Evolutionary conservation across 805 yeast species (phyloP).

Genomic region (Ascoidea asiatica): DNA sequence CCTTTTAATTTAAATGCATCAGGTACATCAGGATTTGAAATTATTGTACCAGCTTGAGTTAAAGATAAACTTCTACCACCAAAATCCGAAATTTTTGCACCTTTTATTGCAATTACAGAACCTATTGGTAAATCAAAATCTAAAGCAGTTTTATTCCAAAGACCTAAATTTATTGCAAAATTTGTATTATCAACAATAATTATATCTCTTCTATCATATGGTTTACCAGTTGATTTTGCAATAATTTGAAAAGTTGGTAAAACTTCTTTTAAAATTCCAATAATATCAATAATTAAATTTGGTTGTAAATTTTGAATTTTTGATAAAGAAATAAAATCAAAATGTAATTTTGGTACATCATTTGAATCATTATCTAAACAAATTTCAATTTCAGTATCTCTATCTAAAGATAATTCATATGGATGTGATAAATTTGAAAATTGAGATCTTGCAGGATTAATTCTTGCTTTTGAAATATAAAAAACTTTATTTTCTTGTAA

Average conservation of each 20-base stretch:
- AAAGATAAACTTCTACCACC: slow-evolving; percentile 75
- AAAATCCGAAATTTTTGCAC: slow-evolving; percentile 79
- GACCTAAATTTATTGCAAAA: slow-evolving; percentile 60
- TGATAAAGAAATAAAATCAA: slow-evolving; percentile 59
- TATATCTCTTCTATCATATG: slow-evolving; percentile 85
- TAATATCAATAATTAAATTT: slow-evolving; percentile 67
- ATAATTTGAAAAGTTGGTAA: slow-evolving; percentile 66
- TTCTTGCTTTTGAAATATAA: slow-evolving; percentile 67
- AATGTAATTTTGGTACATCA: slow-evolving; percentile 68
- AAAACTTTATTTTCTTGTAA: slow-evolving; percentile 85
- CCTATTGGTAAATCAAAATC: slow-evolving; percentile 65
- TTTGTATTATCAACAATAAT: slow-evolving; percentile 76
- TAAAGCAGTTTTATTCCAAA: slow-evolving; percentile 83
- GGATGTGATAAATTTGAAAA: slow-evolving; percentile 78
- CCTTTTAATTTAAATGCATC: slow-evolving; percentile 85
- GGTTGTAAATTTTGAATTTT: slow-evolving; percentile 54
- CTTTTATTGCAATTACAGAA: slow-evolving; percentile 83
- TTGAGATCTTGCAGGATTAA: slow-evolving; percentile 74
- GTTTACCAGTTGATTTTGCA: slow-evolving; percentile 79
- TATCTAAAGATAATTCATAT: slow-evolving; percentile 73
- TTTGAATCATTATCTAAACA: slow-evolving; percentile 39
- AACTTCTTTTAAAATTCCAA: slow-evolving; percentile 75
- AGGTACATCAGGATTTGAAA: slow-evolving; percentile 75
- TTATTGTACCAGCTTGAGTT: slow-evolving; percentile 62
- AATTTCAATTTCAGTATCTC: slow-evolving; percentile 64